These are phyloP conservation scores for Cyberlindnera suaveolens DNA, from an alignment of 805 yeast species.

Conservation along the genomic window DNA sequence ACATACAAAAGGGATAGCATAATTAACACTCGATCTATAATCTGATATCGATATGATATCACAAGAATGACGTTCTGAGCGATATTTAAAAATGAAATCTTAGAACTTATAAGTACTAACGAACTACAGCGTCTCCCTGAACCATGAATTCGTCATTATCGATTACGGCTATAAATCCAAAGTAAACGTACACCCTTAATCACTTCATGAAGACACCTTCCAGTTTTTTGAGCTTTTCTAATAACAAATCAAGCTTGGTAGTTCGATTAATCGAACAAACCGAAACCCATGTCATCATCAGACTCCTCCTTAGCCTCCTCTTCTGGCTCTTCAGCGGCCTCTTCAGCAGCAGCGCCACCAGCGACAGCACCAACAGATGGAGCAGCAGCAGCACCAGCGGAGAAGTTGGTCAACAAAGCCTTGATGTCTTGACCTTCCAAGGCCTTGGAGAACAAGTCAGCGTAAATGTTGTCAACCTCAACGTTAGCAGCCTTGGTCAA, in stretches of 20 bases:
- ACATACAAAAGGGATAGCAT: no score
- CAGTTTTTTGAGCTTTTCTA: neutral
- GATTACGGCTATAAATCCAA: neutral
- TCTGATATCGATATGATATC: no score
- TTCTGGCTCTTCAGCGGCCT: slow-evolving; percentile 56
- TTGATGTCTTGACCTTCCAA: slow-evolving; percentile 77
- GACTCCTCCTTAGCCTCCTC: slow-evolving; percentile 49
- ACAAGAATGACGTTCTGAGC: no score
- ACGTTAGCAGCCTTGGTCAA: slow-evolving; percentile 81
- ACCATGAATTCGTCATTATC: slow-evolving; percentile 1
- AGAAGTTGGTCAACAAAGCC: slow-evolving; percentile 63
- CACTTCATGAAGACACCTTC: neutral
- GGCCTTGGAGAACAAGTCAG: slow-evolving; percentile 85
- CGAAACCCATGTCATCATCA: slow-evolving; percentile 89
- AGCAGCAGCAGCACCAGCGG: slow-evolving; percentile 71
- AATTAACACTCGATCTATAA: no score
- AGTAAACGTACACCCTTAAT: neutral
- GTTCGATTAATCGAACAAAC: slow-evolving; percentile 74
- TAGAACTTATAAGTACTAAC: no score
- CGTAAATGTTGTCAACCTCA: slow-evolving; percentile 77
- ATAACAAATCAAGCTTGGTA: neutral
- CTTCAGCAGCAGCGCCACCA: slow-evolving; percentile 56
- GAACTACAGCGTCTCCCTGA: neutral
- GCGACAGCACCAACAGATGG: slow-evolving; percentile 64
- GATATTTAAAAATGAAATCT: no score